Evolutionary conservation across 371 early-diverging fungal species (phyloP), one percentile per base, ranked within the genome.

Genomic region (Basidiobolus meristosporus): DNA sequence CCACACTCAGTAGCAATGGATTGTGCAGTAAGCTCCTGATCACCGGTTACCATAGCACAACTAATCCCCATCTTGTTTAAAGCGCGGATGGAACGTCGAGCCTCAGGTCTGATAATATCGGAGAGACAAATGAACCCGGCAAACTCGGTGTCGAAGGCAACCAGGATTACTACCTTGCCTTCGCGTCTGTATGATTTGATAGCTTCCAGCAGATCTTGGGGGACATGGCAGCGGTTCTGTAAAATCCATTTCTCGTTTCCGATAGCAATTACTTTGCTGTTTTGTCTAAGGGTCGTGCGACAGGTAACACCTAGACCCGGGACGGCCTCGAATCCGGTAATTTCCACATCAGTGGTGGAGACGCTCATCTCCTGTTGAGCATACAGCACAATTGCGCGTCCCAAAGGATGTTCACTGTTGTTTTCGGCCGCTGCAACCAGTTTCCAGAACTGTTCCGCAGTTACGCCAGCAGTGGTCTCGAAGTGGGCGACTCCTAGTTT

Each of bases 41-140:
- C 98, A n/a, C 98, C 98, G 0, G 98, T 93, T 14, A 89, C 77
- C 89, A 97, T 91, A 7, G 77, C 69, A 7, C 70, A 70, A 10
- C 63, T 59, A 17, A 92, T 65, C 15, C 82, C 82, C 70, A 95
- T 76, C 1, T 39, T 36, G 39, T 71, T 65, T 28, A 96, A 54
- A 1, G 77, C 69, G 7, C 63, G 63, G 0, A 95, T 63, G 0
- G 82, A 70, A 3, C 59, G 48, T 19, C 58, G 51, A 0, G 92
- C 59, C 46, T 89, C 86, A 0, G 89, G 80, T 32, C 86, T 82
- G 48, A 92, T 45, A 10, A 56, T 59, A 52, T 96, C 97, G 7
- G 90, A 68, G 12, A 95, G 54, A 0, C 87, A 77, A 45, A 95
- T 57, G 44, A 67, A 70, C 1, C 90, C 91, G 0, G 70, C 62